phyloP scores from a whole-genome alignment of 345 rosid genomes.

The Citrus cavaleriei region DNA sequence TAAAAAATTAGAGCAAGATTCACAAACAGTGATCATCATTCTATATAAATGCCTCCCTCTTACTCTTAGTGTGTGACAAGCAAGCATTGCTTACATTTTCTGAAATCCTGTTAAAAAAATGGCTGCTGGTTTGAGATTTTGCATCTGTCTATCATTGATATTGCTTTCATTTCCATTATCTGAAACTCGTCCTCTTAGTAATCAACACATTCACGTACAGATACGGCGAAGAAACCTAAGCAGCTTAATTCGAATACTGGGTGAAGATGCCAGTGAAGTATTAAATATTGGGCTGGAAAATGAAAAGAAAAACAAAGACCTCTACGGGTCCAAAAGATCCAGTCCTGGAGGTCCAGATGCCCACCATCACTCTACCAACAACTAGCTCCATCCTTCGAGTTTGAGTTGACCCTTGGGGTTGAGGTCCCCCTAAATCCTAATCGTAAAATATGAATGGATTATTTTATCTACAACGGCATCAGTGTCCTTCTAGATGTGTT shows the following conservation, averaged over 20 bases:
- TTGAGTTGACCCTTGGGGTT: too few relatives aligned
- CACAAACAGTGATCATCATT: neutral
- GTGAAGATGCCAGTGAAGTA: conserved; percentile 14
- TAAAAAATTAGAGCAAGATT: neutral
- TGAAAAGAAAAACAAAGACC: neutral
- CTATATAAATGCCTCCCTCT: neutral
- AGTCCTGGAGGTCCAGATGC: conserved; percentile 62
- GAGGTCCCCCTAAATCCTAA: neutral
- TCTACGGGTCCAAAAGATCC: conserved; percentile 18
- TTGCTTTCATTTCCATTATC: conserved; percentile 12
- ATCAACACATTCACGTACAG: neutral
- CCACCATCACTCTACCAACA: conserved; percentile 34
- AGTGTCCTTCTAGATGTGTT: too few relatives aligned
- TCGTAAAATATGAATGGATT: too few relatives aligned
- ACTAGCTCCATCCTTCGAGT: conserved; percentile 1
- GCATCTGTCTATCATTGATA: conserved; percentile 8
- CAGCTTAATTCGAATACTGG: conserved; percentile 13
- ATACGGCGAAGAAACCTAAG: conserved; percentile 10
- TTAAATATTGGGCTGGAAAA: conserved; percentile 6
- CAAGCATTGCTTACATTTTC: neutral
- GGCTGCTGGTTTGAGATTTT: conserved; percentile 11
- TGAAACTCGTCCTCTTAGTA: conserved; percentile 9
- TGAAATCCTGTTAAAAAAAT: neutral
- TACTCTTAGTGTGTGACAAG: too few relatives aligned
- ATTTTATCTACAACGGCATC: too few relatives aligned